Percentiles rank a stretch among this genome's conserved stretches.
These are phyloP conservation scores for Backusella macrospora DNA, from an alignment of 192 early-diverging fungal genomes.

Conservation along the genomic window DNA sequence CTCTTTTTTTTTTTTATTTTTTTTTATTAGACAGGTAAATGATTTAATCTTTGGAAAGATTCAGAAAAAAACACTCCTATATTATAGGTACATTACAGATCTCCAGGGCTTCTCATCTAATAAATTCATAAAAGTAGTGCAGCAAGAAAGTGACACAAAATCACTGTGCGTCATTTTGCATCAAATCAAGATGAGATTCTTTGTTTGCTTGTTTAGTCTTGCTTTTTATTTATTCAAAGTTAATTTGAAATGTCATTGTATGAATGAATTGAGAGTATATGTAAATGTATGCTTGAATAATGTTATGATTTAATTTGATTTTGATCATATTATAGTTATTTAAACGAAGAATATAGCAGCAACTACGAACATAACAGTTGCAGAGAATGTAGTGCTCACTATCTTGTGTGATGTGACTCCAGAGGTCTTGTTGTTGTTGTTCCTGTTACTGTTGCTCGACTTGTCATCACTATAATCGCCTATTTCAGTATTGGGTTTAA, in stretches of 20 bases:
- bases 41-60: conserved; percentile 14
- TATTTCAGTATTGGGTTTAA: conserved; percentile 15
- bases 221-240: neutral
- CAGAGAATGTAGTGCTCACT: neutral
- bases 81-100: conserved; percentile 7
- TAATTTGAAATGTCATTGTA: neutral
- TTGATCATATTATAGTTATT: neutral
- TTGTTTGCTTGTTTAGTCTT: neutral
- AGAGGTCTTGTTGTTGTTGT: neutral
- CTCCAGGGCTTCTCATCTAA: conserved; percentile 3
- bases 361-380: neutral
- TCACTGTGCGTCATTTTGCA: conserved; percentile 5
- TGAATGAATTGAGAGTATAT: conserved; percentile 1
- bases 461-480: neutral
- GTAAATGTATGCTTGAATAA: neutral
- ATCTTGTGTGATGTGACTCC: neutral
- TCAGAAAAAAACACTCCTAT: neutral
- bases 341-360: neutral
- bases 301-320: neutral
- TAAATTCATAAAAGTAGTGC: conserved; percentile 7
- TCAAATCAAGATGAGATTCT: neutral
- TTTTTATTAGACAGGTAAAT: neutral
- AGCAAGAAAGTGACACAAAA: conserved; percentile 5
- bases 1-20: neutral
- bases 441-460: neutral